phyloP scores from a whole-genome alignment of 2,329 filamentous ascomycete species.

The Diplodia sapinea region DNA sequence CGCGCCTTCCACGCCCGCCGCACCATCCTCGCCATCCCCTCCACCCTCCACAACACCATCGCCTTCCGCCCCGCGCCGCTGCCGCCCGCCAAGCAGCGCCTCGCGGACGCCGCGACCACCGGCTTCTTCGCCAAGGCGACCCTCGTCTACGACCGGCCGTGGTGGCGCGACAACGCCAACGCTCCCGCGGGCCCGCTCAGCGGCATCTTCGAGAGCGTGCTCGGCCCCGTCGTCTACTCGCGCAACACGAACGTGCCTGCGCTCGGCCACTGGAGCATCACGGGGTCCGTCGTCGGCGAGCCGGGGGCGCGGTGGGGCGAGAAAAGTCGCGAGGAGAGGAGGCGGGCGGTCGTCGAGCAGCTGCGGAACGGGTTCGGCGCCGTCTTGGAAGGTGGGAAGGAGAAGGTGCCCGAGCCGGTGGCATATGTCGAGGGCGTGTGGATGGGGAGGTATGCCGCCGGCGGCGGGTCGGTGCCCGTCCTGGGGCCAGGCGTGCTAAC shows the following conservation, averaged over 20 bases:
- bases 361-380: slow-evolving; percentile 5
- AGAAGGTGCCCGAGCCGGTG: neutral
- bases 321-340: slow-evolving; percentile 37
- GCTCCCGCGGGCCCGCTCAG: slow-evolving; percentile 40
- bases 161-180: slow-evolving; percentile 52
- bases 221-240: slow-evolving; percentile 34
- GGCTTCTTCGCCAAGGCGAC: slow-evolving; percentile 62
- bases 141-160: slow-evolving; percentile 53
- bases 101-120: neutral
- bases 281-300: slow-evolving; percentile 52
- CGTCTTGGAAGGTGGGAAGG: neutral
- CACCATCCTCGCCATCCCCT: slow-evolving; percentile 58
- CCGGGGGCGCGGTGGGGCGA: slow-evolving; percentile 46
- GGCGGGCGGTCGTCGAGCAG: slow-evolving; percentile 35
- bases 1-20: slow-evolving; percentile 48
- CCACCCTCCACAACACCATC: slow-evolving; percentile 47
- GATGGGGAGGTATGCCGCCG: slow-evolving; percentile 36
- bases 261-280: slow-evolving; percentile 42
- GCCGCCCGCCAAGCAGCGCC: neutral
- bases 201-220: slow-evolving; percentile 36
- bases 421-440: slow-evolving; percentile 41
- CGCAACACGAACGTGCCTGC: slow-evolving; percentile 40
- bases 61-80: slow-evolving; percentile 2
- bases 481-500: slow-evolving; percentile 31
- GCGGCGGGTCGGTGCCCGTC: neutral